Base-by-base conservation (phyloP, 1,284 basidiomycete genomes). In the Phylloporus sp. region DNA sequence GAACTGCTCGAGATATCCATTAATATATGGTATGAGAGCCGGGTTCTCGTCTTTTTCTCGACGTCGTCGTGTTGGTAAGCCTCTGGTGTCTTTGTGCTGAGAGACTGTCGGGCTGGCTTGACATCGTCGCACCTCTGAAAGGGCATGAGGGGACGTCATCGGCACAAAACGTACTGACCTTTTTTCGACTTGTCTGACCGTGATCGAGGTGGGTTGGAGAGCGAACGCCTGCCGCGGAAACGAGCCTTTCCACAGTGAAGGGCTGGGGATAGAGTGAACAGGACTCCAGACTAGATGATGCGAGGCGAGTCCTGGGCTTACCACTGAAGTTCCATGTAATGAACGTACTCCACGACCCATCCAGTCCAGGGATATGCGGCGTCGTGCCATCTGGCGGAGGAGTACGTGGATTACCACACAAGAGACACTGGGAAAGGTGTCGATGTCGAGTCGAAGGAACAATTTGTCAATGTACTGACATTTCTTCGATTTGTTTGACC, bases 101-200 rank as follows among this genome's bases (percentile, higher is more conserved):
- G 78, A 72, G 88, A 89, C 73, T 89, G 88, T 69, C 89, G 89
- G 23, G 88, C 81, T 29, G 88, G 88, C 74, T 87, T 89, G 66
- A 71, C 74, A 66, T 88, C 88, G 71, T 89, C 88, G 73, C 88
- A 89, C 78, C 86, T 82, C 88, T 89, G 68, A 27, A 68, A 58
- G 71, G 60, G 71, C 45, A 52, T 66, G 66, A 65, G 61, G 43
- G 35, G 53, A 43, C 55, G 35, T 25, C 19, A 2, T 15, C 27
- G 25, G 63, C 37, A 52, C 27, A 60, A 63, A 63, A n/a, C 47
- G 25, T 62, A 72, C 80, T 69, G 71, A 92, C 91, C 91, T 94
- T 92, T 81, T 93, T 93, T 70, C 92, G 86, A 81, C 92, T 91
- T 79, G 91, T 91, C 20, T 23, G 72, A 71, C 67, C 68, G 41